Base-by-base conservation (phyloP, 2,329 filamentous ascomycete genomes). In the Fusarium nematophilum region DNA sequence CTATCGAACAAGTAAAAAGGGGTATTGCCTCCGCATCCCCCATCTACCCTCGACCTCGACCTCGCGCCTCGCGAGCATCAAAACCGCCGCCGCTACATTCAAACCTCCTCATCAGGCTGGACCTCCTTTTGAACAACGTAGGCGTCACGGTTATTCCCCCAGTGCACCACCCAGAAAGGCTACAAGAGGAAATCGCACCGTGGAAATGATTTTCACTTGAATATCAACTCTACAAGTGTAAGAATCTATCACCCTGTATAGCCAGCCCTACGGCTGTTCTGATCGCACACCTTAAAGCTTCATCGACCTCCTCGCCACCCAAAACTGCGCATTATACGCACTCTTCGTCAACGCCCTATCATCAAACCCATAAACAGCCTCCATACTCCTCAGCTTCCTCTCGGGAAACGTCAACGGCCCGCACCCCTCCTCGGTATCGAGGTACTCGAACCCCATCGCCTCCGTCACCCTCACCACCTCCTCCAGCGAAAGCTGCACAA, bases 311-410 rank as follows among this genome's bases (percentile, higher is more conserved):
- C 17, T 64, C 0, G 80, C 83, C 4, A 82, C 74, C 84, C 83
- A 87, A 26, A 79, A 80, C 66, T 86, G 83, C 18, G 82, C 83
- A 46, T 78, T 72, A 57, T 86, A 86, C 3, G 80, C 81, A 69
- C 83, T 85, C 54, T 74, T 79, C 0, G 77, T 82, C 67, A 86
- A 64, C 0, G 81, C 81, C 48, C 68, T 76, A 13, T 75, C 74
- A 63, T 86, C 79, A 53, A 83, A 84, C 2, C 79, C 80, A 66
- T 86, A 86, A 11, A 79, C 75, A 0, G 83, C 81, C 52, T 81
- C 75, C 53, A 76, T 78, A 5, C 80, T 76, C 45, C 81, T 71
- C 0, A 83, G 75, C 31, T 72, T 72, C 43, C 75, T 71, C 0
- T 67, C 76, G 1, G 72, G 67, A n/a, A 84, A 73, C 0, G 79